Conservation (phyloP, 257 asterid genomes). For the Echium plantagineum region DNA sequence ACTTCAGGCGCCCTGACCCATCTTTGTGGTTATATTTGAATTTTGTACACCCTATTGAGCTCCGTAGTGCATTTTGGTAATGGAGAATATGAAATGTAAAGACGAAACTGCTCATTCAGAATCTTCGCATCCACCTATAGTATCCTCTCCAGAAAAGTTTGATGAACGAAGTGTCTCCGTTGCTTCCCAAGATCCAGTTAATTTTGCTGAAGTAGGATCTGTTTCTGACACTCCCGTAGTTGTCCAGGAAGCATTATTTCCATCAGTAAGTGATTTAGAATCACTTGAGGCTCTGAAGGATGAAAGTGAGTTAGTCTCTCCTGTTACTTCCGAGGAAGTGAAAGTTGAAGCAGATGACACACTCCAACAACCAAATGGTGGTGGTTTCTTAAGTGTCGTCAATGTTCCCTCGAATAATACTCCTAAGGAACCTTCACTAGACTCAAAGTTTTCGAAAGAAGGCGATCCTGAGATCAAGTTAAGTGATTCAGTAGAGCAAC, state of each 20-base stretch:
- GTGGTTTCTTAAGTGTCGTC: neutral
- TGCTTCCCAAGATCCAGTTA: constrained; percentile 10
- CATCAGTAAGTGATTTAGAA: constrained; percentile 11
- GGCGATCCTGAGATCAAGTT: constrained; percentile 8
- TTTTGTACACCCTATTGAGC: neutral
- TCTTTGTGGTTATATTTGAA: neutral
- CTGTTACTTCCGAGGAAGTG: constrained; percentile 15
- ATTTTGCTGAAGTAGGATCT: constrained; percentile 13
- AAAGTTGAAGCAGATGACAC: constrained; percentile 19
- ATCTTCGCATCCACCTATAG: constrained; percentile 26
- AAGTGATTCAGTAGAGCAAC: constrained; percentile 8
- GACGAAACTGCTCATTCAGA: constrained; percentile 28
- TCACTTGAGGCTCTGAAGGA: constrained; percentile 13
- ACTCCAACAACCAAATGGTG: constrained; percentile 6
- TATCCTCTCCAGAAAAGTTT: constrained; percentile 25
- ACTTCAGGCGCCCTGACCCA: neutral
- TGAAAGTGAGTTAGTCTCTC: constrained; percentile 4
- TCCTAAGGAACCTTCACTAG: constrained; percentile 23
- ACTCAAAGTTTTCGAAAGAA: constrained; percentile 13
- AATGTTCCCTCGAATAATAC: constrained; percentile 12
- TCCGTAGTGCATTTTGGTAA: constrained; percentile 20
- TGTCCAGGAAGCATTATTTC: constrained; percentile 19
- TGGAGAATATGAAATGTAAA: constrained; percentile 49
- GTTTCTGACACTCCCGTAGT: constrained; percentile 12
- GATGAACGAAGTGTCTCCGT: constrained; percentile 22